A percentile compares a stretch with the other conserved stretches of the same genome.
These are phyloP conservation scores for Backusella australiensis DNA, from an alignment of 192 early-diverging fungal genomes.

Conservation along the genomic window DNA sequence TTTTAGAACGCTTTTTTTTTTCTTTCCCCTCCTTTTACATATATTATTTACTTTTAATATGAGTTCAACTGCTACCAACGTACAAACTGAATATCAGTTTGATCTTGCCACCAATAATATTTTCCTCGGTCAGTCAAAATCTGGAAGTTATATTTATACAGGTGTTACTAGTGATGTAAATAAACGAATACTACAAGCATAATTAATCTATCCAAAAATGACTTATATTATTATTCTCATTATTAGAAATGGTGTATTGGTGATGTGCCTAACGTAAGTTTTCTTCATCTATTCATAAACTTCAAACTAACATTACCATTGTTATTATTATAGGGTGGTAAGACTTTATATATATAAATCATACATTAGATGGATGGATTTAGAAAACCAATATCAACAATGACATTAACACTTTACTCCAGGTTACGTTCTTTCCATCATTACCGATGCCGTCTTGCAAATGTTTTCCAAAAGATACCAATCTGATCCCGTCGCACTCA, in stretches of 20 bases:
- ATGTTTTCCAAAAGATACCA: conserved; percentile 18
- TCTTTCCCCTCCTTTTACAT: too few species aligned
- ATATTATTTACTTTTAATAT: background rate
- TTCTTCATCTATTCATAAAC: background rate
- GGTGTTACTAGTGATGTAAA: conserved; percentile 5
- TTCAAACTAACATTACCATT: background rate
- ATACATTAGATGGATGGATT: background rate
- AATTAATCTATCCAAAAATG: background rate
- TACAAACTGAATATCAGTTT: conserved; percentile 13
- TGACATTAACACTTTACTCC: background rate
- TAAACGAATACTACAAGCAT: background rate
- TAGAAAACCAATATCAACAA: background rate
- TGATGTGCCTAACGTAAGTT: conserved; percentile 14
- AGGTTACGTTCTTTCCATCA: conserved; percentile 25
- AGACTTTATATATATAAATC: background rate
- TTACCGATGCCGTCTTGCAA: conserved; percentile 16
- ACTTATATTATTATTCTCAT: background rate
- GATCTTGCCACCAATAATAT: conserved; percentile 13
- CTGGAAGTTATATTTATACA: conserved; percentile 13
- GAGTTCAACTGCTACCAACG: background rate
- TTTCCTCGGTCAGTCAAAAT: background rate
- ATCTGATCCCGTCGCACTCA: conserved; percentile 31
- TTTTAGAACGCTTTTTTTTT: background rate
- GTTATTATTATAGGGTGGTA: conserved; percentile 14
- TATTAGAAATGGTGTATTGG: conserved; percentile 21